Evolutionary conservation across 1,284 basidiomycete genomes (phyloP).

Genomic region (Cryptococcus hybrid): DNA sequence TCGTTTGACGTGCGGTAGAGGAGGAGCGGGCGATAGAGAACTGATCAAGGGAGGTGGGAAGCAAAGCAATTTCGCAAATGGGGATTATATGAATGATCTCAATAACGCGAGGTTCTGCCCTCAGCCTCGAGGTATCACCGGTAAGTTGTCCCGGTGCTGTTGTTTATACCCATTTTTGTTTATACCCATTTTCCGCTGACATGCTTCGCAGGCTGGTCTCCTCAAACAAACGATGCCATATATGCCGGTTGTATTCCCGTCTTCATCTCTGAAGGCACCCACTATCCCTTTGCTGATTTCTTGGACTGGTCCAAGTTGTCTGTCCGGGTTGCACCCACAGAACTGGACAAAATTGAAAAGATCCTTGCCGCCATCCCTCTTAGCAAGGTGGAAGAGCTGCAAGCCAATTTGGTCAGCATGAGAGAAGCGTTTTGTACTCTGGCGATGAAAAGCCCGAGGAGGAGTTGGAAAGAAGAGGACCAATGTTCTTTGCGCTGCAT

Average conservation of each 20-base stretch:
- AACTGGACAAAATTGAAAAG: conserved; percentile 50
- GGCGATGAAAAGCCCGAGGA: conserved; percentile 43
- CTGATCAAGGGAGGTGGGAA: conserved; percentile 40
- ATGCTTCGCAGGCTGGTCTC: conserved; percentile 45
- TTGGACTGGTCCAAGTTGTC: conserved; percentile 53
- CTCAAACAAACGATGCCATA: conserved; percentile 53
- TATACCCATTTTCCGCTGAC: too few relatives aligned
- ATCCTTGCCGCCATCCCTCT: conserved; percentile 48
- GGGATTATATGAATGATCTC: conserved; percentile 51
- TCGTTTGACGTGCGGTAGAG: conserved; percentile 43
- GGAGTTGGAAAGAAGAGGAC: conserved; percentile 44
- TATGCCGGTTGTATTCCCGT: conserved; percentile 55
- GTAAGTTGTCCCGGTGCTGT: conserved; percentile 17
- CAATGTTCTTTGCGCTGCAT: conserved; percentile 51
- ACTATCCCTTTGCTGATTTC: conserved; percentile 51
- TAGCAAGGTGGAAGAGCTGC: conserved; percentile 47
- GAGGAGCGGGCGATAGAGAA: conserved; percentile 39
- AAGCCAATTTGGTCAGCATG: conserved; percentile 50
- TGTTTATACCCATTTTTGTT: too few relatives aligned
- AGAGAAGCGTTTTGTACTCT: conserved; percentile 53
- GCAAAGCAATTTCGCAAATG: conserved; percentile 35
- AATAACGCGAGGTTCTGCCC: conserved; percentile 51
- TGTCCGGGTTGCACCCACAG: conserved; percentile 49
- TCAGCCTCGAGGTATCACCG: conserved; percentile 49
- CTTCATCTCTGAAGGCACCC: conserved; percentile 50